Base-by-base conservation (phyloP, 2,329 filamentous ascomycete genomes). In the Cladosporium sp. region DNA sequence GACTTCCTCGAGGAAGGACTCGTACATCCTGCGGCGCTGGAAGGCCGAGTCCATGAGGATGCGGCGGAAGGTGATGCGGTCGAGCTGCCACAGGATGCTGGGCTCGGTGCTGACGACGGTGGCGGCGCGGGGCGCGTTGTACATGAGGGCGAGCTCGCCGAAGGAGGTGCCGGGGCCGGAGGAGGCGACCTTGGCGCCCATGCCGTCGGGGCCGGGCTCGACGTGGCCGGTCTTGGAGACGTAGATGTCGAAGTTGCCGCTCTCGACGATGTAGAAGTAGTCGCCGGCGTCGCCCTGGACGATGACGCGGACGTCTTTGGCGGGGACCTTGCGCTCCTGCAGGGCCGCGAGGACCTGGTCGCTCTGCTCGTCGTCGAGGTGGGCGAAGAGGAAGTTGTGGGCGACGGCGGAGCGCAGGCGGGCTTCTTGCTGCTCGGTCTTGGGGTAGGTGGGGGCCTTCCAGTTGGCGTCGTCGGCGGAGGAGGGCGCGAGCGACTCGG, bases 1-100 rank as follows among this genome's bases (percentile, higher is more conserved):
- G 2, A 97, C 93, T 68, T 95, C 90, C 68, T 95, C 91, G 18
- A 98, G 78, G 77, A 98, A 97, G 61, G 84, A 89, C 73, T 98
- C 93, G 72, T 97, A 97, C 85, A 97, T 92, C 65, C 92, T 87
- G 62, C 93, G 85, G 53, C 92, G 87, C 63, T 95, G 89, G 75
- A 96, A 97, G 3, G 93, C 95, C 37, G 89, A 95, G 73, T 97
- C 92, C 91, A 98, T 96, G 57, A 98, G 79, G 59, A 98, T 97
- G 56, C 93, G 88, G 62, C 93, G 89, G 79, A 98, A 98, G 9
- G 93, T 98, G 58, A 96, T 80, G 49, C 93, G 89, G 68, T 98
- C 93, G 46, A 98, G 78, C 16, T 90, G 90, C 93, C 93, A 98
- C 9, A 98, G 79, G 3, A 86, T 91, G 65, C 87, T 91, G 3